Percentiles rank a stretch among this genome's conserved stretches.
These are phyloP conservation scores for Debaryomyces prosopidis DNA, from an alignment of 805 yeast genomes.

Conservation along the genomic window DNA sequence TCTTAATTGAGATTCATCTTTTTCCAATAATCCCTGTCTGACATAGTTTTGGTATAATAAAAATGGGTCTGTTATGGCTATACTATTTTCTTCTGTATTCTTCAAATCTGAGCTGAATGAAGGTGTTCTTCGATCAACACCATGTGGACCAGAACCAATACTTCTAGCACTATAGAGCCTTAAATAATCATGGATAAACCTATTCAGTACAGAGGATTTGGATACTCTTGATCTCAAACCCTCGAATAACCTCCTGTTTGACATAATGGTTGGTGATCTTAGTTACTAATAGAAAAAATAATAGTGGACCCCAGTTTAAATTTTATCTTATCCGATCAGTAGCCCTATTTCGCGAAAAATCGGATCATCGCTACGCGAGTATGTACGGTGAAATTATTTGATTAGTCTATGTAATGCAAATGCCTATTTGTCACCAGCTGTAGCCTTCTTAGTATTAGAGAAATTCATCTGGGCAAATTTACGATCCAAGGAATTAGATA, in stretches of 20 bases:
- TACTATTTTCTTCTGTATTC: slow-evolving; percentile 4
- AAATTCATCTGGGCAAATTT: slow-evolving; percentile 42
- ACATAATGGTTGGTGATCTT: too few relatives aligned
- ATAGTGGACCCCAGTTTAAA: neutral
- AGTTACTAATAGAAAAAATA: neutral
- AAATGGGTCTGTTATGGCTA: slow-evolving; percentile 64
- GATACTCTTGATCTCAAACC: neutral
- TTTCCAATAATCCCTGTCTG: slow-evolving; percentile 48
- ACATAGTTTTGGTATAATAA: slow-evolving; percentile 55
- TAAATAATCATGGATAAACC: neutral
- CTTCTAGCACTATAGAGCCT: neutral
- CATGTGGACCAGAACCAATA: slow-evolving; percentile 31
- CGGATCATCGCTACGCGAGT: too few relatives aligned
- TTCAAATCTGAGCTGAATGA: neutral
- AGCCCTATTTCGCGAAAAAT: neutral
- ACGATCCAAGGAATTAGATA: slow-evolving; percentile 38
- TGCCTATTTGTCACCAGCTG: neutral
- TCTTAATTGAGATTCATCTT: slow-evolving; percentile 62
- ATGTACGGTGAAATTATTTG: too few relatives aligned
- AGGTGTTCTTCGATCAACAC: slow-evolving; percentile 40
- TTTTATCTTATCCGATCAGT: neutral
- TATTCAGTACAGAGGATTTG: too few relatives aligned
- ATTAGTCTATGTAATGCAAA: neutral
- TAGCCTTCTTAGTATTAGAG: neutral
- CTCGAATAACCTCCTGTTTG: neutral